Evolutionary conservation across 352 stramenopile species (phyloP).

Genomic region (Phytophthora multivora): DNA sequence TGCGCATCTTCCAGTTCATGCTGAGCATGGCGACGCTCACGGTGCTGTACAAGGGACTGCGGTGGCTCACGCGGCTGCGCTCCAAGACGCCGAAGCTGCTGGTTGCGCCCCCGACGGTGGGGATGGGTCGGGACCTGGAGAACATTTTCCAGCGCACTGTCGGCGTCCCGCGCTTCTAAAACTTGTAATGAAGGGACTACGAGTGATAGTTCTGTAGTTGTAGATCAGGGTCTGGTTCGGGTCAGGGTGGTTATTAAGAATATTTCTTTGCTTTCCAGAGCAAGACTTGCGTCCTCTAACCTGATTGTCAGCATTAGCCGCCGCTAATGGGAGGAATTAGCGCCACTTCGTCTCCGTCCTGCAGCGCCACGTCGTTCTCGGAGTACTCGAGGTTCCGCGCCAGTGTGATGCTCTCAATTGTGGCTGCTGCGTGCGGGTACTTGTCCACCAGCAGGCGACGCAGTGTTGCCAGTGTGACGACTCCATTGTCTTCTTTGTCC

Average conservation of each 20-base stretch:
- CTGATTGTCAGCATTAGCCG: conserved; percentile 2
- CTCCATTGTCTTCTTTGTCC: not conserved
- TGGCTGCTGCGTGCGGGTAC: conserved; percentile 51
- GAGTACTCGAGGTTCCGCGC: conserved; percentile 81
- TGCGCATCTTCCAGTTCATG: conserved; percentile 84
- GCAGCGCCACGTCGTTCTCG: conserved; percentile 47
- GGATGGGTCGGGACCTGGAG: conserved; percentile 55
- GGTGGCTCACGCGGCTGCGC: conserved; percentile 61
- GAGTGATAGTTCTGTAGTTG: conserved; percentile 13
- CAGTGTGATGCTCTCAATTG: conserved; percentile 65
- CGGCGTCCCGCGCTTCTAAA: conserved; percentile 36
- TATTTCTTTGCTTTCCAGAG: no score
- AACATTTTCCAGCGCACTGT: conserved; percentile 76
- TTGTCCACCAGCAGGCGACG: conserved; percentile 48
- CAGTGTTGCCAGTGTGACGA: conserved; percentile 48
- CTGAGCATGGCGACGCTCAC: conserved; percentile 60
- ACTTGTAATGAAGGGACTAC: not conserved
- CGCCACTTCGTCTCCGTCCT: conserved; percentile 77
- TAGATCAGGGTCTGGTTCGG: conserved; percentile 2
- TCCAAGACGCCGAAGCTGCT: conserved; percentile 38
- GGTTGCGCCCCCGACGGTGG: conserved; percentile 30
- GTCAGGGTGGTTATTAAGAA: conserved; percentile 9
- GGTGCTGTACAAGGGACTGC: conserved; percentile 61
- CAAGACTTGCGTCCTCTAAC: no score
- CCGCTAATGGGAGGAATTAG: conserved; percentile 83